Conservation (phyloP, 139 green algal genomes). For the Zygnema cylindricum region DNA sequence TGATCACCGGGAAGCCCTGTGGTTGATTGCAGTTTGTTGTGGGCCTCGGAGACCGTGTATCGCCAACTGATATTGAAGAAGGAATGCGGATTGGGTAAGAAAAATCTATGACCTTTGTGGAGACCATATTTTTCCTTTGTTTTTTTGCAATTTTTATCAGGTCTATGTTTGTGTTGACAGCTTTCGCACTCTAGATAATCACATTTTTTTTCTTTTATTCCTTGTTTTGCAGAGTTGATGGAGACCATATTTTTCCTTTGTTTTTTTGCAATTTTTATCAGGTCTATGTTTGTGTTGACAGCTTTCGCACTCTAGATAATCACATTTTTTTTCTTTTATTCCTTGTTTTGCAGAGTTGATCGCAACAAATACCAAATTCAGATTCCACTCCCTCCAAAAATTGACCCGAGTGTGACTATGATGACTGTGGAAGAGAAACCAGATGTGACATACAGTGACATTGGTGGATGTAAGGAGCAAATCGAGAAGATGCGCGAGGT, state of each 20-base stretch:
- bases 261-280: background rate
- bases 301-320: background rate
- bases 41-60: slow-evolving; percentile 93
- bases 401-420: slow-evolving; percentile 98
- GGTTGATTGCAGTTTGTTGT: slow-evolving; percentile 88
- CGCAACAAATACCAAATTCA: slow-evolving; percentile 97
- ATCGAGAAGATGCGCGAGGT: slow-evolving; percentile 90
- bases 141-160: background rate
- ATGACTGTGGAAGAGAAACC: slow-evolving; percentile 99
- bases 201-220: background rate
- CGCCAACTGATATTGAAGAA: slow-evolving; percentile 98
- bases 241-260: no score
- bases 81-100: slow-evolving; percentile 95
- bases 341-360: slow-evolving; percentile 78
- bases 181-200: background rate
- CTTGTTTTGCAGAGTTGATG: slow-evolving; percentile 65
- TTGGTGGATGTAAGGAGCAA: slow-evolving; percentile 97
- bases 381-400: slow-evolving; percentile 98
- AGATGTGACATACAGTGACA: slow-evolving; percentile 95
- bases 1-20: no score
- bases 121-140: no score
- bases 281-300: no score
- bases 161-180: no score
- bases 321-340: background rate
- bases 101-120: no score